phyloP scores from a whole-genome alignment of 305 asterid species.

The Fraxinus ornus region DNA sequence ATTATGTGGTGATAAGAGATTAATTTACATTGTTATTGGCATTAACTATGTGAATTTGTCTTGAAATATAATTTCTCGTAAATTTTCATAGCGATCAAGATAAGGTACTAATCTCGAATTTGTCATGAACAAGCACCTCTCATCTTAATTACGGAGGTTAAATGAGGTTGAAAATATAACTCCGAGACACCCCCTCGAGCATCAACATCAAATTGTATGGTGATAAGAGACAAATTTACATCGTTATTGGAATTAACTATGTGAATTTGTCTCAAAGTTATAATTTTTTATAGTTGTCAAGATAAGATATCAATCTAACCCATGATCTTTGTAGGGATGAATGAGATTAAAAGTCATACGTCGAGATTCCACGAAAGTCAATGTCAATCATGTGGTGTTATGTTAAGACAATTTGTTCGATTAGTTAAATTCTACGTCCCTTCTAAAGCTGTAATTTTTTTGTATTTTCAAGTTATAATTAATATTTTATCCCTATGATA shows the following conservation, averaged over 20 bases:
- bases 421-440: neutral
- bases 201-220: neutral
- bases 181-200: neutral
- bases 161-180: neutral
- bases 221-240: neutral
- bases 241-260: neutral
- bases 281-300: neutral
- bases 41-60: neutral
- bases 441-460: neutral
- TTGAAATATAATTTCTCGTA: neutral
- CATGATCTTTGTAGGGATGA: neutral
- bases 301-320: neutral
- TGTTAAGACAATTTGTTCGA: neutral
- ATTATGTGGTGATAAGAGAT: neutral
- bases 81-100: neutral
- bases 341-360: neutral
- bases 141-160: neutral
- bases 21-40: neutral
- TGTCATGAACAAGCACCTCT: neutral
- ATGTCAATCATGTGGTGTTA: neutral
- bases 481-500: neutral
- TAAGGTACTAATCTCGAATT: neutral
- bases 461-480: neutral
- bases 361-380: neutral
- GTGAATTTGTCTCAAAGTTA: neutral